Percentiles rank a stretch among this genome's conserved stretches.
phyloP scores from a whole-genome alignment of 2,329 filamentous ascomycete genomes.

The Ophiostoma perfectum region DNA sequence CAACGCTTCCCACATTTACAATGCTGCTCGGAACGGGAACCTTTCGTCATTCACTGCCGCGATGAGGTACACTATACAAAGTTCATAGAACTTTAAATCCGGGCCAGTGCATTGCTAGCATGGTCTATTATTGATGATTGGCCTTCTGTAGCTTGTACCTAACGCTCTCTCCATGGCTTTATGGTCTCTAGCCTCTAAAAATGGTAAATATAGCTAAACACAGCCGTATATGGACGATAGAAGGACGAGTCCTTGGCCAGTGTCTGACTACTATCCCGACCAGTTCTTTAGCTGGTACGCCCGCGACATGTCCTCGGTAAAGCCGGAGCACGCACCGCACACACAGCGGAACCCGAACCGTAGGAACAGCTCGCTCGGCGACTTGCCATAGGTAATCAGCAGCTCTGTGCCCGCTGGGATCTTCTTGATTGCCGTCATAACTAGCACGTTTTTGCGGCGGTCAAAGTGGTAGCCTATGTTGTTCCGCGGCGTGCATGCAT shows the following conservation, averaged over 20 bases:
- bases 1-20: not conserved
- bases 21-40: no score
- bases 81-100: no score
- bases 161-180: no score
- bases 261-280: not conserved
- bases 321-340: constrained; percentile 27
- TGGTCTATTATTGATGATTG: no score
- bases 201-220: no score
- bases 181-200: no score
- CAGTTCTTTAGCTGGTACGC: not conserved
- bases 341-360: constrained; percentile 28
- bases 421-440: constrained; percentile 35
- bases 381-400: constrained; percentile 29
- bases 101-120: no score
- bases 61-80: no score
- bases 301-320: constrained; percentile 6
- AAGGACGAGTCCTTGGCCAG: not conserved
- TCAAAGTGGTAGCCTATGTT: constrained; percentile 45
- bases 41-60: no score
- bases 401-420: constrained; percentile 26
- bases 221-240: no score
- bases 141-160: no score
- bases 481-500: constrained; percentile 44
- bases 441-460: constrained; percentile 33
- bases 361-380: constrained; percentile 23